phyloP scores from a whole-genome alignment of 257 asterid species.

The Fraxinus pennsylvanica region DNA sequence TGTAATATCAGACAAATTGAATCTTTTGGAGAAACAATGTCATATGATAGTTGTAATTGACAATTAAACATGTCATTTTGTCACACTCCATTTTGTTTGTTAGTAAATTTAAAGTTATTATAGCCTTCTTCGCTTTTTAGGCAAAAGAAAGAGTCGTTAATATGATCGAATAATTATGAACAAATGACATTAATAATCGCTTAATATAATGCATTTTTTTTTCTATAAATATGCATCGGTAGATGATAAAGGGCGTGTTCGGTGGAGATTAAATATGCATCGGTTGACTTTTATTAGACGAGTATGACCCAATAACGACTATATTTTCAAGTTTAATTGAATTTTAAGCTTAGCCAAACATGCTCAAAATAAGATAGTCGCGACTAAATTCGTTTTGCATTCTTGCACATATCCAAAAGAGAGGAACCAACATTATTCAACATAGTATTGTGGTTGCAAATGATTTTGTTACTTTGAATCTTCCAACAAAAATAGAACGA shows the following conservation, averaged over 20 bases:
- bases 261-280: too few relatives aligned
- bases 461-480: too few relatives aligned
- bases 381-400: not conserved
- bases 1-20: slow-evolving; percentile 21
- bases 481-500: too few relatives aligned
- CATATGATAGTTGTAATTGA: not conserved
- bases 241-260: not conserved
- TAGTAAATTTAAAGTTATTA: slow-evolving; percentile 9
- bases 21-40: slow-evolving; percentile 18
- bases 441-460: too few relatives aligned
- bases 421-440: too few relatives aligned
- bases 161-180: slow-evolving; percentile 39
- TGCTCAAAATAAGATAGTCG: not conserved
- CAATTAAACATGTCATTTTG: slow-evolving; percentile 15
- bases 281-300: too few relatives aligned
- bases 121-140: slow-evolving; percentile 2
- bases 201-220: not conserved
- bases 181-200: slow-evolving; percentile 35
- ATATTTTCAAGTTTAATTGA: too few relatives aligned
- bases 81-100: slow-evolving; percentile 19
- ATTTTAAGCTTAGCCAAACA: too few relatives aligned
- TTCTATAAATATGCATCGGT: too few relatives aligned
- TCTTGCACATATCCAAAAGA: not conserved
- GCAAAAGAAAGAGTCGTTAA: slow-evolving; percentile 10
- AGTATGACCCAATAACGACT: too few relatives aligned